Percentiles rank a stretch among this genome's conserved stretches.
Conservation (phyloP, 257 asterid genomes). For the Nicotiana noctiflora region DNA sequence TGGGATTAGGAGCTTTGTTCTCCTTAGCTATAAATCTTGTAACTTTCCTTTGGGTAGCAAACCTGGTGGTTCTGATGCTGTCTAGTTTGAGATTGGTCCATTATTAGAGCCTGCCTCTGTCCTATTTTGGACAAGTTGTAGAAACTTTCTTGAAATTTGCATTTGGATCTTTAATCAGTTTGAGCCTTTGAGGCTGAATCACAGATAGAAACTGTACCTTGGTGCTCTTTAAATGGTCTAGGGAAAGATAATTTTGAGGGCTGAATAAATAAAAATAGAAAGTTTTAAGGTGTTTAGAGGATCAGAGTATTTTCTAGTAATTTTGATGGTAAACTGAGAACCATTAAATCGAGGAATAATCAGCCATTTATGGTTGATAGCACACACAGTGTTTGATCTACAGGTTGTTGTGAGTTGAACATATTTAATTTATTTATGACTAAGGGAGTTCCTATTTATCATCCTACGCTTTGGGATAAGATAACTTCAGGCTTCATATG, state of each 20-base stretch:
- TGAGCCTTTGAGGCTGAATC: not conserved
- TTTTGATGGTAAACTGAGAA: not conserved
- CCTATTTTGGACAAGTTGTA: not conserved
- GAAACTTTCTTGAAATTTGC: not conserved
- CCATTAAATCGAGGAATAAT: not conserved
- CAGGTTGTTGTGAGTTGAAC: not conserved
- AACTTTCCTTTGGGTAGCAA: not conserved
- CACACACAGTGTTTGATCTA: not conserved
- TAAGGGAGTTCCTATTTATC: not conserved
- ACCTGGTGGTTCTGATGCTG: not conserved
- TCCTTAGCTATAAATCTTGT: not conserved
- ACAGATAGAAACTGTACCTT: not conserved
- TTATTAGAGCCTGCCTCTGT: not conserved
- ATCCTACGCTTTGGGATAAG: not conserved
- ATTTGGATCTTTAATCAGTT: not conserved
- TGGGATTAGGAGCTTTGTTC: not conserved
- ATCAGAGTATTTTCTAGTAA: not conserved
- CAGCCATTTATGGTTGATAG: not conserved
- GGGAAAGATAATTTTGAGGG: constrained; percentile 1
- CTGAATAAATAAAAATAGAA: not conserved
- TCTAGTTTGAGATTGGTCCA: not conserved
- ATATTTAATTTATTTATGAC: not conserved
- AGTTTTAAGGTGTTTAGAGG: not conserved
- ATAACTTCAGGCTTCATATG: not conserved
- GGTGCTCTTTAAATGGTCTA: not conserved